Base-by-base conservation (phyloP, 306 rosid species). In the Trifolium dubium region DNA sequence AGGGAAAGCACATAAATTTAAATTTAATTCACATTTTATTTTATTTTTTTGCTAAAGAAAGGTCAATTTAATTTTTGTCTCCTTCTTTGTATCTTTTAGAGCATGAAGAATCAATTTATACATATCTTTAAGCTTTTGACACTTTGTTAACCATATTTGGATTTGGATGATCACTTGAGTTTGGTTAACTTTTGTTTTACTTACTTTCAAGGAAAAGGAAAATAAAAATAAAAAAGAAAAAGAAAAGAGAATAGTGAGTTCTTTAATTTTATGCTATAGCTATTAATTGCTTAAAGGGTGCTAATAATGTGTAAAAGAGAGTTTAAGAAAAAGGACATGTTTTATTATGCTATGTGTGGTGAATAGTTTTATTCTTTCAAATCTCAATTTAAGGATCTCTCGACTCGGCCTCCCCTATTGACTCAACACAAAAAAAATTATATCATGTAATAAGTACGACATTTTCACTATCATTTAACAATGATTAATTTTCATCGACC, bases 1-100 rank as follows among this genome's bases (percentile, higher is more conserved):
- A 69, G 81, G 93, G 87, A 90, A 86, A 88, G 93, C 53, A 88
- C 83, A 79, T 50, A 76, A 53, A 30, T 62, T 73, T 77, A 54
- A 64, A 79, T 75, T 75, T 70, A 75, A 75, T 53, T 75, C 69
- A 41, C 15, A 51, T 37, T 19, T 73, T 31, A 41, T 76, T 37
- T 69, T 28, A 49, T 76, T 37, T 71, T 71, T 47, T 56, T 72
- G 50, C 13, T 73, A 80, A 84, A 84, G 72, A 64, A 76, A 73
- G 41, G 49, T 34, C 60, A 51, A 74, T 71, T 67, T 59, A 34
- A 54, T 51, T 76, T 74, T 44, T 78, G 63, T 79, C 74, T 40
- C 69, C 6, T 74, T 76, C 77, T 72, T 75, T 78, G 53, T 68
- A 29, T 76, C 83, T 82, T 82, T 43, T 58, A 37, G 55, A 61